phyloP scores from a whole-genome alignment of 441 rosid genomes.

The Populus hybrid region DNA sequence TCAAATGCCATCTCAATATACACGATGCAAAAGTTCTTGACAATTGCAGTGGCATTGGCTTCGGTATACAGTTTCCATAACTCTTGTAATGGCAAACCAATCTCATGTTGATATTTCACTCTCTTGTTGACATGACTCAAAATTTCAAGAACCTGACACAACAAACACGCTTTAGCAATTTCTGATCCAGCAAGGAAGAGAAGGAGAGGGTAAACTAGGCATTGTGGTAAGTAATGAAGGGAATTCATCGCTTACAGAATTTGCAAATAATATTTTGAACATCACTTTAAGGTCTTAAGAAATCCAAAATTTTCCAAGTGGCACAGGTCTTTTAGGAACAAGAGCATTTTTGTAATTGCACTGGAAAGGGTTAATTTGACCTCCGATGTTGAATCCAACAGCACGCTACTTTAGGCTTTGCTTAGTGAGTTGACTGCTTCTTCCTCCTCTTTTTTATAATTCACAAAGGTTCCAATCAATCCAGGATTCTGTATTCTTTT shows the following conservation, averaged over 20 bases:
- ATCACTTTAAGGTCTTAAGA: not conserved
- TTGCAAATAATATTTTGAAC: not conserved
- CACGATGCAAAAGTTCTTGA: conserved; percentile 79
- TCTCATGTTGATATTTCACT: conserved; percentile 80
- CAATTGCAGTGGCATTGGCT: conserved; percentile 62
- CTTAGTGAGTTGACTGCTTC: not conserved
- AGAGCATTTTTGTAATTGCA: not conserved
- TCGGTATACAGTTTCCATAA: conserved; percentile 71
- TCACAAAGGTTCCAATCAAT: not conserved
- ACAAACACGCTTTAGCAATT: not conserved
- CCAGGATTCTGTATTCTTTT: not conserved
- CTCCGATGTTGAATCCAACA: not conserved
- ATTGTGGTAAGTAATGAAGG: not conserved
- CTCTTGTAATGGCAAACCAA: conserved; percentile 68
- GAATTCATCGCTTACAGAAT: not conserved
- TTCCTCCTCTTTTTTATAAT: not conserved
- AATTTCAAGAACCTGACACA: conserved; percentile 82
- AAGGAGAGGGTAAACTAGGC: not conserved
- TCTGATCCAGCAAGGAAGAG: not conserved
- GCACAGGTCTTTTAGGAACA: not conserved
- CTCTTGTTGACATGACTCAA: conserved; percentile 94
- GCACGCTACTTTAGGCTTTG: not conserved
- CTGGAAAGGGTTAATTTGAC: not conserved
- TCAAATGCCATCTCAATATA: conserved; percentile 98
- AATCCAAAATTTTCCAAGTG: not conserved